phyloP scores from a whole-genome alignment of 495 filamentous ascomycete genomes.

The Cryomyces minteri region DNA sequence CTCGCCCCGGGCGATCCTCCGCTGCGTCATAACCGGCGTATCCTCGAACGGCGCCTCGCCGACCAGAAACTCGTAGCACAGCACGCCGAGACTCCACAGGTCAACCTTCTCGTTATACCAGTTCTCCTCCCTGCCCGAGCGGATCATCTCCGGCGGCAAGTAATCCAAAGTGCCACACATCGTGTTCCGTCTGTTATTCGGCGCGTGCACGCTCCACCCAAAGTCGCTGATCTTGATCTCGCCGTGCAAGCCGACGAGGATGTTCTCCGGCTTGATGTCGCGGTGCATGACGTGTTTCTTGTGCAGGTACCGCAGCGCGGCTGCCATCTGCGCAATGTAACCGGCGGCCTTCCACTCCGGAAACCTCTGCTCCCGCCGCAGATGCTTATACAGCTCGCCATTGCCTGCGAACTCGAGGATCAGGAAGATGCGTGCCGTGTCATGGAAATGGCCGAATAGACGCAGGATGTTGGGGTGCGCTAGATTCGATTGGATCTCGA shows the following conservation, averaged over 20 bases:
- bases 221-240: slow-evolving; percentile 99
- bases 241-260: slow-evolving; percentile 88
- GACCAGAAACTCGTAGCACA: slow-evolving; percentile 92
- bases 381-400: slow-evolving; percentile 93
- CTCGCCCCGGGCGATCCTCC: slow-evolving; percentile 72
- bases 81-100: slow-evolving; percentile 83
- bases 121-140: slow-evolving; percentile 57
- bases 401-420: slow-evolving; percentile 92
- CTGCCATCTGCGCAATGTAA: slow-evolving; percentile 98
- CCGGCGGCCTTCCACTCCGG: slow-evolving; percentile 92
- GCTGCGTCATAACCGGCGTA: slow-evolving; percentile 83
- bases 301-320: slow-evolving; percentile 79
- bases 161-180: slow-evolving; percentile 98
- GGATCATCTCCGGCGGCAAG: slow-evolving; percentile 93
- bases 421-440: slow-evolving; percentile 86
- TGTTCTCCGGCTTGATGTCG: slow-evolving; percentile 98
- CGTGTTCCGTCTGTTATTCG: slow-evolving; percentile 81
- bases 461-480: slow-evolving; percentile 91
- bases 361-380: slow-evolving; percentile 72
- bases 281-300: slow-evolving; percentile 97
- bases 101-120: slow-evolving; percentile 92
- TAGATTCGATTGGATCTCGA: slow-evolving; percentile 93
- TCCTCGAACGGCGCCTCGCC: slow-evolving; percentile 96
- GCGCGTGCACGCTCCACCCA: slow-evolving; percentile 95
- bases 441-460: slow-evolving; percentile 92